Percentiles rank a stretch among this genome's conserved stretches.
Conservation (phyloP, 306 rosid genomes). For the Crataegus laevigata region DNA sequence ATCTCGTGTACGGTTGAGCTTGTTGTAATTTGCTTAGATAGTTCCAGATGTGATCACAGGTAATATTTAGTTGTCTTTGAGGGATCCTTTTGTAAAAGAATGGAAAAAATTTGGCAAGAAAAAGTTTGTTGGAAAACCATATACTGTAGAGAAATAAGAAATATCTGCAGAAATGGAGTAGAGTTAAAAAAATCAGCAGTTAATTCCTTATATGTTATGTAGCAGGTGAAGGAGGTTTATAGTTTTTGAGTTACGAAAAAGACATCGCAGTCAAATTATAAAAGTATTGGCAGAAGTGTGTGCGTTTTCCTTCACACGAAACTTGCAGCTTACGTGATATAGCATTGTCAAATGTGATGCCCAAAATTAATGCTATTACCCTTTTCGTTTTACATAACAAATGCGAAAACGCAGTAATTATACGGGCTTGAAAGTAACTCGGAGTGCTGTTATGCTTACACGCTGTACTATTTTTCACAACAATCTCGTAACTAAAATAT, state of each 20-base stretch:
- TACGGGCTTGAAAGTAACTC: no score
- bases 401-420: not conserved
- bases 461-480: not conserved
- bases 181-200: not conserved
- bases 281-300: no score
- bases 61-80: not conserved
- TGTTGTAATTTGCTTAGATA: slow-evolving; percentile 9
- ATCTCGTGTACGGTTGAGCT: slow-evolving; percentile 3
- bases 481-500: no score
- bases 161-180: not conserved
- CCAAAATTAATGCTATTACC: not conserved
- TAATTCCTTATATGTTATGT: not conserved
- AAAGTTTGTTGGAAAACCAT: not conserved
- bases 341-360: not conserved
- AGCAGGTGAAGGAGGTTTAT: not conserved
- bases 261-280: no score
- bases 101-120: not conserved
- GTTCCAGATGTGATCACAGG: slow-evolving; percentile 10
- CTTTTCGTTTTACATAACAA: not conserved
- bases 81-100: not conserved
- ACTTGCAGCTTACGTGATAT: no score
- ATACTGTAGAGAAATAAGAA: not conserved
- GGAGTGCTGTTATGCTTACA: no score
- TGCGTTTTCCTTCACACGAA: no score
- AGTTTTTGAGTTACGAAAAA: not conserved